Evolutionary conservation across 305 asterid species (phyloP).

Genomic region (Fraxinus nigra): DNA sequence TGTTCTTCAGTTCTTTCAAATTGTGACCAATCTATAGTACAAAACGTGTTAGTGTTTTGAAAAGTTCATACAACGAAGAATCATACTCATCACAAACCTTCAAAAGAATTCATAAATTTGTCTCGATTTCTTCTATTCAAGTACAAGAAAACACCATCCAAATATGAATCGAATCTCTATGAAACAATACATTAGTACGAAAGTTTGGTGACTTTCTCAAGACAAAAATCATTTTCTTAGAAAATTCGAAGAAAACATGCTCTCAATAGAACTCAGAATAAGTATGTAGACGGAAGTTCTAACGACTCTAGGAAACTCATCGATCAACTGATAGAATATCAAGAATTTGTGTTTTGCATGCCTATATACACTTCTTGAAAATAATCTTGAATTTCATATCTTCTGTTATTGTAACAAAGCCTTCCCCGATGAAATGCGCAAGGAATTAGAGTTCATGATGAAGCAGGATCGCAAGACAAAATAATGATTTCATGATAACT

Average conservation of each 20-base stretch:
- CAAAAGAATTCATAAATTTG: neutral
- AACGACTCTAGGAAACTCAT: neutral
- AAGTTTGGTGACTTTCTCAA: neutral
- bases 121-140: neutral
- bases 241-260: neutral
- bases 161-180: neutral
- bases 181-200: neutral
- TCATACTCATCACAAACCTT: neutral
- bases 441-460: too few relatives aligned
- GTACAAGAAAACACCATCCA: neutral
- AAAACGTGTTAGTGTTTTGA: neutral
- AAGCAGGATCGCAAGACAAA: too few relatives aligned
- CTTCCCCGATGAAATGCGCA: too few relatives aligned
- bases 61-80: neutral
- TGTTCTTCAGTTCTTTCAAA: neutral
- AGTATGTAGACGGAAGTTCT: neutral
- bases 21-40: neutral
- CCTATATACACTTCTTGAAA: neutral
- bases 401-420: neutral
- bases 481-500: too few relatives aligned
- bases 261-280: neutral
- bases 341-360: neutral
- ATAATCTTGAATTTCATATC: neutral
- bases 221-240: neutral
- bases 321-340: neutral